Evolutionary conservation across 2,329 filamentous ascomycete species (phyloP), one percentile per base, ranked within the genome.

Genomic region (Gyromitra esculenta): DNA sequence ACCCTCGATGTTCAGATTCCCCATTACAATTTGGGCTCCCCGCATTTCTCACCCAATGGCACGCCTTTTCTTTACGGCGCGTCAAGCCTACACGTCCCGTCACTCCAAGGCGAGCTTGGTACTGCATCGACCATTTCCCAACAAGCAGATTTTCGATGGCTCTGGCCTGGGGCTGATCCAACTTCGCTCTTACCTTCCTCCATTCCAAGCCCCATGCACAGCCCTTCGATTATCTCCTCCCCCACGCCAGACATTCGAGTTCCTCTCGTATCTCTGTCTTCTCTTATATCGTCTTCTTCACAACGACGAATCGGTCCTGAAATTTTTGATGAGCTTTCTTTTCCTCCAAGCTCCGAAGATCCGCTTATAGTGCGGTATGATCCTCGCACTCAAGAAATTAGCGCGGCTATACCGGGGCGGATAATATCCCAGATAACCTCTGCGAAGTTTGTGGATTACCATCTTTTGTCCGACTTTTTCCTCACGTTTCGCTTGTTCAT

Each of bases 401-500:
- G 91, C 39, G 96, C 96, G 43, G 96, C 96, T 13, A 97, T 94
- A 0, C 94, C 95, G 1, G 91, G 94, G 1, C 91, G 96, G 11
- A 89, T 99, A 48, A 92, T 99, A 64, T 94, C 95, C 11, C 94
- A 99, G 84, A 97, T 99, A 78, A 98, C 96, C 0, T 98, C 96
- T 0, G 93, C 96, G 15, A 94, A 90, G 64, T 97, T 98, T 82
- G 89, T 99, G 81, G 95, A 99, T 83, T 99, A 99, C 83, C 95
- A 98, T 81, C 87, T 99, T 4, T 89, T 99, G 3, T 98, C 96
- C 0, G 96, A 99, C 83, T 99, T 99, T 84, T 99, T 99, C 82
- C 88, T 99, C 25, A 98, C 96, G 0, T 99, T 93, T 82, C 92
- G 96, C 63, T 89, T 92, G 1, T 99, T 97, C 82, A 86, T 99